phyloP scores from a whole-genome alignment of 768 basidiomycete species.

The Suillus alpinus region DNA sequence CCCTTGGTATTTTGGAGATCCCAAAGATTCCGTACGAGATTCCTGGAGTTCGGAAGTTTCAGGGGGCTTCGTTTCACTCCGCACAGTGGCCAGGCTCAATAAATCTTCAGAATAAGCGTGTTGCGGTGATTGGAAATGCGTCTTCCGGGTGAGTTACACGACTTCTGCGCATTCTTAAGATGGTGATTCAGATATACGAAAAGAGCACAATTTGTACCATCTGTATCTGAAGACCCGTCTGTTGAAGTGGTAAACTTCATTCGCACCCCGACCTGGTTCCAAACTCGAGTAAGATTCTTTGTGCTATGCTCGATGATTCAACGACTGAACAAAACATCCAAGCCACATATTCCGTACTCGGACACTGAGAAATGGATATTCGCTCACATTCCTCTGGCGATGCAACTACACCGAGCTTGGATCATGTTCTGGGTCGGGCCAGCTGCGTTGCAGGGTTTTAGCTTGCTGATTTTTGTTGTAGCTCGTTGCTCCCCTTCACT shows the following conservation, averaged over 20 bases:
- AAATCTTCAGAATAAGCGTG: slow-evolving; percentile 39
- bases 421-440: slow-evolving; percentile 47
- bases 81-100: slow-evolving; percentile 44
- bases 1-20: slow-evolving; percentile 45
- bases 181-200: slow-evolving; percentile 7
- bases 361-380: slow-evolving; percentile 48
- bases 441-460: neutral
- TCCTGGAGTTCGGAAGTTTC: slow-evolving; percentile 37
- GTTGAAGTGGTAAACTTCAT: slow-evolving; percentile 55
- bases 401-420: slow-evolving; percentile 48
- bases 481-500: slow-evolving; percentile 16
- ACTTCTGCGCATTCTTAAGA: neutral
- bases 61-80: slow-evolving; percentile 52
- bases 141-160: slow-evolving; percentile 49
- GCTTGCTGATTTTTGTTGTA: slow-evolving; percentile 1
- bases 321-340: slow-evolving; percentile 31
- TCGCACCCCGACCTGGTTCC: slow-evolving; percentile 61
- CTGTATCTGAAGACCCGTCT: slow-evolving; percentile 48
- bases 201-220: slow-evolving; percentile 64
- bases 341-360: slow-evolving; percentile 37
- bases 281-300: slow-evolving; percentile 42
- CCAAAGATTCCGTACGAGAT: slow-evolving; percentile 37
- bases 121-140: slow-evolving; percentile 56
- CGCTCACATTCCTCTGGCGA: slow-evolving; percentile 47
- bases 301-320: neutral